Percentiles rank a stretch among this genome's conserved stretches.
These are phyloP conservation scores for Tricholoma matsutake DNA, from an alignment of 768 basidiomycete genomes.

Conservation along the genomic window DNA sequence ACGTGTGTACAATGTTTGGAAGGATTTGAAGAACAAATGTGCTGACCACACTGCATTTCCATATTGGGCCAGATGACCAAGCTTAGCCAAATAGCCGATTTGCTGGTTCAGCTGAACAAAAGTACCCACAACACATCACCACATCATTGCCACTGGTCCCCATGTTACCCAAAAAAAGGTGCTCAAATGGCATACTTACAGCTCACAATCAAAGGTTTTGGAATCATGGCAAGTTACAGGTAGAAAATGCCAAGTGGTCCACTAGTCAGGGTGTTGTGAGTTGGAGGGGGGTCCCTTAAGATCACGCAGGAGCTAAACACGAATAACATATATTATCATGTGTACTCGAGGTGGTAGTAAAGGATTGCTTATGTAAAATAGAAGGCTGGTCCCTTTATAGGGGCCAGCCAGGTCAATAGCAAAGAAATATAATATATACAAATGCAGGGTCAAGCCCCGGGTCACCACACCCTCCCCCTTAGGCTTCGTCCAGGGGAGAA, in stretches of 20 bases:
- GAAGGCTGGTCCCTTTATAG: no score
- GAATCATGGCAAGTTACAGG: neutral
- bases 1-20: constrained; percentile 1
- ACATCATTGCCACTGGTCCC: neutral
- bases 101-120: neutral
- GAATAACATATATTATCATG: no score
- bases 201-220: neutral
- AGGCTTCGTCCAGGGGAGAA: no score
- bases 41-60: neutral
- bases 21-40: neutral
- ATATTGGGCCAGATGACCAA: neutral
- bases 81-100: constrained; percentile 3
- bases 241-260: neutral
- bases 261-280: constrained; percentile 3
- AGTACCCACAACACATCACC: neutral
- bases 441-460: no score
- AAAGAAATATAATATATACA: no score
- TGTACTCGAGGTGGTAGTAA: no score
- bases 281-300: no score
- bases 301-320: no score
- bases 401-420: no score
- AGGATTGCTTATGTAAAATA: no score
- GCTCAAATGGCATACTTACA: neutral
- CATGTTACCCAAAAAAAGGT: neutral
- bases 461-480: no score